Evolutionary conservation across 352 stramenopile species (phyloP), one percentile per base, ranked within the genome.

Genomic region (Plasmopara muralis): DNA sequence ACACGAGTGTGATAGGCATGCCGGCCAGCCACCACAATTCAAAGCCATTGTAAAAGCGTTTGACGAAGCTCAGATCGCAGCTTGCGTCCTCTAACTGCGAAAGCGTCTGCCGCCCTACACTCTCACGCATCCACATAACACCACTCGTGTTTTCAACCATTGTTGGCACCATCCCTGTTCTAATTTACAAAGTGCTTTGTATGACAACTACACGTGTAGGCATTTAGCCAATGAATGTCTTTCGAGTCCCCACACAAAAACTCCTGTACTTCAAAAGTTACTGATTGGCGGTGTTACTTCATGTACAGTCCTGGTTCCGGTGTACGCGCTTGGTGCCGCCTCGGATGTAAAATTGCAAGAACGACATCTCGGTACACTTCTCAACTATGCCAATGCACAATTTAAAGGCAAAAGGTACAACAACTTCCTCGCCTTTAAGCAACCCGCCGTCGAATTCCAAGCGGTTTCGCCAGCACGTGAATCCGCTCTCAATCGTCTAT

Each of bases 1-100:
- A 86, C 31, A 82, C 75, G 44, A 90, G 62, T 50, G 68, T 60
- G 38, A 90, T 70, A 48, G 80, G 80, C 80, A 90, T 87, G 31
- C 80, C 80, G 5, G 80, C 80, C 49, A 90, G 72, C 80, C 80
- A 90, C 80, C 80, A 90, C 60, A 90, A 85, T 63, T 90, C 80
- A 44, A 90, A 90, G 64, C 80, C 80, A 53, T 90, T 90, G 70
- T 90, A 72, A 53, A 90, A 74, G 37, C 64, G 71, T 34, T 72
- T 50, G 52, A 44, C 74, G 48, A 90, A 52, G 57, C 66, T 33
- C 34, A 60, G 14, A 13, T 57, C 42, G 35, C 53, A 56, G 40
- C 25, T 44, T 29, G 64, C 58, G 38, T 57, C 58, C 12, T 68
- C 76, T 39, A 83, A 45, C 29, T 69, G 56, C 29, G 77, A 74